Conservation (phyloP, 2,329 filamentous ascomycete genomes). For the Colletotrichum destructivum region DNA sequence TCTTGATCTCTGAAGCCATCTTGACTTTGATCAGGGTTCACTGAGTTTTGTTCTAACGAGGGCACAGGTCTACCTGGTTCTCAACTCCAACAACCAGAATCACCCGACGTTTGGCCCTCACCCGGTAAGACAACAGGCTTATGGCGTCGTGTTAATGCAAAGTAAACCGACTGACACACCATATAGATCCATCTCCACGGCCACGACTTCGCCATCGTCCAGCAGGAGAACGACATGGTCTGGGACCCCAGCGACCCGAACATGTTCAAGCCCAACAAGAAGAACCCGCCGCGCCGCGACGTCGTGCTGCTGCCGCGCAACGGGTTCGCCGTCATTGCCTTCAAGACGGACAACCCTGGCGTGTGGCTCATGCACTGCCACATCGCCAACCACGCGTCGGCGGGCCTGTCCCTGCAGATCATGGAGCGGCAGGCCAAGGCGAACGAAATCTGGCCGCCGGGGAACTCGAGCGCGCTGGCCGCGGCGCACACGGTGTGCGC, state of each 20-base stretch:
- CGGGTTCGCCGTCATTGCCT: conserved; percentile 64
- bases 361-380: conserved; percentile 67
- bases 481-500: conserved; percentile 20
- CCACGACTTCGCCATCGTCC: conserved; percentile 63
- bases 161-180: background rate
- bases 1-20: background rate
- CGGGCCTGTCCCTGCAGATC: conserved; percentile 26
- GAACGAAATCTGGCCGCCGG: conserved; percentile 25
- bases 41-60: background rate
- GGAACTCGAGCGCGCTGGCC: background rate
- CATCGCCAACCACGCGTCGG: conserved; percentile 62
- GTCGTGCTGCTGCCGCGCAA: conserved; percentile 61
- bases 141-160: background rate
- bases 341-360: conserved; percentile 65
- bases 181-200: conserved; percentile 63
- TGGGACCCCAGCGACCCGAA: conserved; percentile 32
- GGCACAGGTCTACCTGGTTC: conserved; percentile 18
- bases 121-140: conserved; percentile 6
- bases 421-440: conserved; percentile 23
- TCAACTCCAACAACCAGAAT: background rate
- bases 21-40: background rate
- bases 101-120: conserved; percentile 16
- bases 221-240: conserved; percentile 45
- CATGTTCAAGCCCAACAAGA: conserved; percentile 38
- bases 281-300: conserved; percentile 66